Base-by-base conservation (phyloP, 192 early-diverging fungal genomes). In the Entophlyctis luteolus region DNA sequence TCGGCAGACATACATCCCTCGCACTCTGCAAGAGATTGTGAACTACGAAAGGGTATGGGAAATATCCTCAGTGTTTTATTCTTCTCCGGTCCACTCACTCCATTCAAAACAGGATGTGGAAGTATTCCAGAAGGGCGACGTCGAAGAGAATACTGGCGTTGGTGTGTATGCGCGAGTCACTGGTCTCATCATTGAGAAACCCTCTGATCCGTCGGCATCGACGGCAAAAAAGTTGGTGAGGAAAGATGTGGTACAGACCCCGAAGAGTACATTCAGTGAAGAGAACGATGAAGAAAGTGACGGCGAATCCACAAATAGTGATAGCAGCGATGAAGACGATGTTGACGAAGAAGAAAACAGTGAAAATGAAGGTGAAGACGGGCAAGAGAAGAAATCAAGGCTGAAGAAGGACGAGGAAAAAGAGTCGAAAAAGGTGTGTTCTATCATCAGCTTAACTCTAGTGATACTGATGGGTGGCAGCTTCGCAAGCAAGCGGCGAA, bases 21-120 rank as follows among this genome's bases (percentile, higher is more conserved):
- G 91, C 2, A 92, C 91, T 6, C 79, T 98, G 45, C 88, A 93
- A 45, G 93, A 98, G 65, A 92, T 96, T 39, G 81, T 88, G 48
- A 91, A 95, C 71, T 88, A 84, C 59, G 93, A 94, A 68, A 74
- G 87, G 31, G n/a, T n/a, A n/a, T n/a, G n/a, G n/a, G n/a, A n/a
- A n/a, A n/a, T n/a, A n/a, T n/a, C n/a, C n/a, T n/a, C n/a, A n/a
- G n/a, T n/a, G n/a, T n/a, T n/a, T n/a, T n/a, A n/a, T n/a, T n/a
- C n/a, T n/a, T n/a, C n/a, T n/a, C n/a, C n/a, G n/a, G n/a, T n/a
- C n/a, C n/a, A n/a, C n/a, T n/a, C n/a, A n/a, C n/a, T n/a, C n/a
- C n/a, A n/a, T n/a, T n/a, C n/a, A n/a, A n/a, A n/a, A n/a, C n/a
- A n/a, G n/a, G 96, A 96, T 67, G 85, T 90, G 18, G 75, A 84